These are phyloP conservation scores for Tolypocladium tundrense DNA, from an alignment of 2,329 filamentous ascomycete genomes.

Conservation along the genomic window DNA sequence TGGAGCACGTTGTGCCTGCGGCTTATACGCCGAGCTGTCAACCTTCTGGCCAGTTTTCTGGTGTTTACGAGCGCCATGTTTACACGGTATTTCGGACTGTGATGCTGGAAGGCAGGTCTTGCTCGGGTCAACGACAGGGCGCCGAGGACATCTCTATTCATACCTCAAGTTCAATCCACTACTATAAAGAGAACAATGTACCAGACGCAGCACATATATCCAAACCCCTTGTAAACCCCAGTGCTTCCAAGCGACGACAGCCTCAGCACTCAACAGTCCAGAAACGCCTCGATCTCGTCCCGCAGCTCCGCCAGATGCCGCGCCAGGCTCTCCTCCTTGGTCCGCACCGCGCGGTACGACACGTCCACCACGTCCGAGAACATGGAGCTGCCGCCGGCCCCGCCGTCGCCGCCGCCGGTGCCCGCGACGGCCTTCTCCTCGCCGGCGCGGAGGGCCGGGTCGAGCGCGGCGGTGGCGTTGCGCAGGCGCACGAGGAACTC, in stretches of 20 bases:
- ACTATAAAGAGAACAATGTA: background rate
- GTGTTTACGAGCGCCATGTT: background rate
- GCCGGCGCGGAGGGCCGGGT: constrained; percentile 10
- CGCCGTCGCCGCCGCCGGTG: constrained; percentile 1
- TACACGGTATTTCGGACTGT: background rate
- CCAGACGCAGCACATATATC: background rate
- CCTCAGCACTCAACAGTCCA: constrained; percentile 10
- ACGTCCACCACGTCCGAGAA: constrained; percentile 21
- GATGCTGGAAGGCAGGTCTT: background rate
- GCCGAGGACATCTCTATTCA: background rate
- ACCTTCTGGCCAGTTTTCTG: background rate
- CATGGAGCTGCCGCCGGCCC: constrained; percentile 14
- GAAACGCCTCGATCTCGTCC: constrained; percentile 20
- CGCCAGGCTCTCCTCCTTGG: constrained; percentile 22
- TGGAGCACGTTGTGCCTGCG: background rate
- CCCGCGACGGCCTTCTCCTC: background rate
- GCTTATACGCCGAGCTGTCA: background rate
- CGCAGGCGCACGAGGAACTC: constrained; percentile 27
- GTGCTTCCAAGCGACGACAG: background rate
- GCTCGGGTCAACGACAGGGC: background rate
- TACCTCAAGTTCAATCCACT: background rate
- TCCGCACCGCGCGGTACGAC: constrained; percentile 19
- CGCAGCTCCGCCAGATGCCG: constrained; percentile 21
- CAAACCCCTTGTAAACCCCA: background rate
- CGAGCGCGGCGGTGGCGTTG: constrained; percentile 18